Conservation (phyloP, 129 eudicot species). For the Sambucus nigra region DNA sequence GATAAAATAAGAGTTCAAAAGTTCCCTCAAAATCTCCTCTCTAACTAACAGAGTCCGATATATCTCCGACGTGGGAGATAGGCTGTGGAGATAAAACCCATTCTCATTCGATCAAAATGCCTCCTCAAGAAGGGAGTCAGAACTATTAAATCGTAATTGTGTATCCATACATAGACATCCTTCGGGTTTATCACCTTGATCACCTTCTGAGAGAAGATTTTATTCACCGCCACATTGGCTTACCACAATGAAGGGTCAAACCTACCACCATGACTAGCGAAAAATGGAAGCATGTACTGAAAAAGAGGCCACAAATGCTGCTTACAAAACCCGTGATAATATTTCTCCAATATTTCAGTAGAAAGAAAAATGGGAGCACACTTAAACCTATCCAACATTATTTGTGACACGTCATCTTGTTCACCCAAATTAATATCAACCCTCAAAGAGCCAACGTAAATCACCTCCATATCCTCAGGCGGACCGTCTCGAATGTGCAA, state of each 20-base stretch:
- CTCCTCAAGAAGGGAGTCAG: conserved; percentile 16
- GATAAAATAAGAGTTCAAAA: conserved; percentile 12
- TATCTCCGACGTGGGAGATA: conserved; percentile 13
- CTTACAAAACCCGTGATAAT: conserved; percentile 14
- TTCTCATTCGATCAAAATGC: conserved; percentile 13
- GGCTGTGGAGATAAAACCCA: conserved; percentile 19
- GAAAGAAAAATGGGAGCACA: conserved; percentile 14
- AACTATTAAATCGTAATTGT: conserved; percentile 22
- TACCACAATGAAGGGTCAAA: conserved; percentile 14
- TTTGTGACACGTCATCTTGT: conserved; percentile 12
- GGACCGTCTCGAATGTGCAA: conserved; percentile 24
- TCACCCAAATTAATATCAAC: conserved; percentile 8
- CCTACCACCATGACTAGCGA: conserved; percentile 7
- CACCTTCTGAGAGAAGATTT: conserved; percentile 18
- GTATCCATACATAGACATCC: conserved; percentile 20
- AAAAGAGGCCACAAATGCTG: conserved; percentile 16
- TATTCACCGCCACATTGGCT: conserved; percentile 15
- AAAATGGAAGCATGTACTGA: conserved; percentile 15
- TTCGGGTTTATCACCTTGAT: conserved; percentile 16
- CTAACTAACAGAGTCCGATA: conserved; percentile 16
- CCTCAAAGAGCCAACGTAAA: conserved; percentile 15
- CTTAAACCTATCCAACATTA: conserved; percentile 16
- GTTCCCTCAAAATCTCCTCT: conserved; percentile 13
- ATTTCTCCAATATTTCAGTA: conserved; percentile 8
- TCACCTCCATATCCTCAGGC: conserved; percentile 19